Base-by-base conservation (phyloP, 805 yeast genomes). In the Yarrowia osloensis region DNA sequence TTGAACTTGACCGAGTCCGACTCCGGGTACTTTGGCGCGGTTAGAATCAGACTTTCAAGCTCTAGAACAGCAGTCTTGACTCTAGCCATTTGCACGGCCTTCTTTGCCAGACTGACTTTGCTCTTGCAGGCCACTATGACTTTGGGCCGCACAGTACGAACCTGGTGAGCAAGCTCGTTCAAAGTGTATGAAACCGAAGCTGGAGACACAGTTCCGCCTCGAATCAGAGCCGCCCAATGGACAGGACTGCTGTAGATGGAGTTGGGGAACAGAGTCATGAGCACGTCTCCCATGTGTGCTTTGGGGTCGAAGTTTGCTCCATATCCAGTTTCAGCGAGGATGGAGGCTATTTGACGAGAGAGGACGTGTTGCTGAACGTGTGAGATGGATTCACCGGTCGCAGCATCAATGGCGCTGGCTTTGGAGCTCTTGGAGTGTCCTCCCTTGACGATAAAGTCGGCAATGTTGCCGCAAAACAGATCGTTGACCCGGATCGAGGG, bases 141-240 rank as follows among this genome's bases (percentile, higher is more conserved):
- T 12, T 26, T 57, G 5, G 63, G 49, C 4, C 29, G 24, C 13
- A 40, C 49, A 12, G 28, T 28, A 11, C 49, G 39, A 1, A 57
- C 37, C 29, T 57, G 63, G n/a, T 57, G 63, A 35, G 46, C 49
- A 17, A 57, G 49, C 11, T 57, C 63, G 26, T 21, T 39, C 26
- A 39, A 7, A 12, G 63, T 57, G 63, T 57, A 57, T 0, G 49
- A 26, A n/a, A 39, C 63, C 12, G 63, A 39, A 31, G 42, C 63
- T 0, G 63, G 63, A n/a, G 63, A 57, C 5, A 57, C 49, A 13
- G 63, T 57, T 37, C 49, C 63, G 15, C 63, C 63, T 2, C 29
- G 26, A 12, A 28, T 40, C 46, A 57, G 9, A 26, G 63, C 63
- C 4, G 37, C 63, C 63, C 63, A 57, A 3, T 57, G 63, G 12